A percentile compares a stretch with the other conserved stretches of the same genome.
phyloP scores from a whole-genome alignment of 1,284 basidiomycete genomes.

The Tilletiopsis washingtonensis region DNA sequence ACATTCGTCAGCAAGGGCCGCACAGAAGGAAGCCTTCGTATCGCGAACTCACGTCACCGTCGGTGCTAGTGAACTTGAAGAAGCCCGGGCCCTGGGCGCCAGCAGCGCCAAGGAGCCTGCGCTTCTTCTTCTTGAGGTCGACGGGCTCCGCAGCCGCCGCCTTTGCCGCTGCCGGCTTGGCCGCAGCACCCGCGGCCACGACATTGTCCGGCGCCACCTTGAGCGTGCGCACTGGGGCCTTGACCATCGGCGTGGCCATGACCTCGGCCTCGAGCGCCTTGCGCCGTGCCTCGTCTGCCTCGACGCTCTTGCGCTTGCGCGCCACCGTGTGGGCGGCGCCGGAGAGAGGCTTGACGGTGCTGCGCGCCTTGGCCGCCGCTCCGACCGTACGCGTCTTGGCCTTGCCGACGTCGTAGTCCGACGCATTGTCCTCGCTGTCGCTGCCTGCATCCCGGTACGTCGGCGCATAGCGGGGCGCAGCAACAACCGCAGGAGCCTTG shows the following conservation, averaged over 20 bases:
- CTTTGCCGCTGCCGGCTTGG: too few relatives aligned
- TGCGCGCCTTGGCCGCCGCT: too few relatives aligned
- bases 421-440: too few relatives aligned
- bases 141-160: not conserved
- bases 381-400: too few relatives aligned
- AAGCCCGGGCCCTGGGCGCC: not conserved
- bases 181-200: too few relatives aligned
- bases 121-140: constrained; percentile 1
- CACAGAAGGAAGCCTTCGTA: not conserved
- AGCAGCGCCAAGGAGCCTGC: not conserved
- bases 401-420: too few relatives aligned
- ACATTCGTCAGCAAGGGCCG: not conserved
- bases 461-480: too few relatives aligned
- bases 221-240: not conserved
- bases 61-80: not conserved
- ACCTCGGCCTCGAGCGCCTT: not conserved
- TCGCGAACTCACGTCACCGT: not conserved
- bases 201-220: too few relatives aligned
- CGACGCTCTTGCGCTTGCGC: not conserved
- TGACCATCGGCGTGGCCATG: not conserved
- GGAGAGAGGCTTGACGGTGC: too few relatives aligned
- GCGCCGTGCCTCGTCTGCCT: not conserved
- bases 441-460: too few relatives aligned
- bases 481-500: too few relatives aligned
- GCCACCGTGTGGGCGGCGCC: too few relatives aligned